Evolutionary conservation across 345 rosid genomes (phyloP), one percentile per base, ranked within the genome.

Genomic region (Lagerstroemia speciosa): DNA sequence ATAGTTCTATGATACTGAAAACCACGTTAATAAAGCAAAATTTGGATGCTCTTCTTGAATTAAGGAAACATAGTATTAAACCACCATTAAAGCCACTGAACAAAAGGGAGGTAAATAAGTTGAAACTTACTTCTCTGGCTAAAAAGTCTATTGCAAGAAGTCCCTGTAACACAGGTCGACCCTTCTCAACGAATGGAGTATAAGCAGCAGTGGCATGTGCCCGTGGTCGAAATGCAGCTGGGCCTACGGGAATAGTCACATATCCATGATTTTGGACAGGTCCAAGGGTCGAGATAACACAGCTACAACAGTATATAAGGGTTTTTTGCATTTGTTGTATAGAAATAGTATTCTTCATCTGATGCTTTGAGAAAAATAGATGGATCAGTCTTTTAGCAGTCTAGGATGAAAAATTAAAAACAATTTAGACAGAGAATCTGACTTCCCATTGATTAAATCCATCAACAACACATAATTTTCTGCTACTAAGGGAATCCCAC

Each of bases 141-240:
- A 94, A 86, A 83, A 86, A 93, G 76, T 91, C 98, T 63, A 91
- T 91, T 34, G 98, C 98, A 83, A 89, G 75, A 80, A 94, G 98
- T 45, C 99, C 99, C 79, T 94, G 98, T 65, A 94, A 80, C 77
- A 94, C 86, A 75, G 99, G 99, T 69, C 99, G 88, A 68, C 98
- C 99, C 81, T 89, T 94, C 83, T 94, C 99, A 76, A 92, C 73
- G 0, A 82, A 83, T 31, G 87, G 65, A 75, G 86, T 80, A 81
- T 94, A 94, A 64, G 81, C 65, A 78, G 83, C 75, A 70, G 74
- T 68, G 67, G 88, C 65, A 74, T 88, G 88, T 41, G 92, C 86
- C 71, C 98, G 82, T 32, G 99, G 97, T 32, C 99, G 90, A 83
- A 94, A 92, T 69, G 99, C 96, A 71, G 99, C 97, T 11, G 99